phyloP scores from a whole-genome alignment of 1,284 basidiomycete species.

The Termitomyces sp. region DNA sequence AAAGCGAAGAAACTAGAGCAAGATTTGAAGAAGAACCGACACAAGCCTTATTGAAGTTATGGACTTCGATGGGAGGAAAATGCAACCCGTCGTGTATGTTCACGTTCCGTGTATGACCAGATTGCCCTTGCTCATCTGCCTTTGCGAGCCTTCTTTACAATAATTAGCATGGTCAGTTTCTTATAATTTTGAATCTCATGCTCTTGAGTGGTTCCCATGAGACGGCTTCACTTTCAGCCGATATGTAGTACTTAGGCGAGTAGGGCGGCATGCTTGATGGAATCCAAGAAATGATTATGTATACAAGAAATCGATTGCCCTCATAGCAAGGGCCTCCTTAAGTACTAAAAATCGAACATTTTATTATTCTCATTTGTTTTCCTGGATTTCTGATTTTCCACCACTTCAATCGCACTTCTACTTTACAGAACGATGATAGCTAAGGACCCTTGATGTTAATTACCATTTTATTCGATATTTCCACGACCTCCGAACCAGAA shows the following conservation, averaged over 20 bases:
- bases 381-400: too few species aligned
- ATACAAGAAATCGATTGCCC: too few species aligned
- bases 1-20: conserved; percentile 81
- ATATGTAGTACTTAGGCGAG: background rate
- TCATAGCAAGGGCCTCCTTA: too few species aligned
- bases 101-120: conserved; percentile 8
- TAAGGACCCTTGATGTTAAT: too few species aligned
- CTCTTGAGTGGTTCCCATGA: background rate
- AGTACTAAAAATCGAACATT: too few species aligned
- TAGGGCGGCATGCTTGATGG: background rate
- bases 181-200: background rate
- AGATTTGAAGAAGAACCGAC: conserved; percentile 77
- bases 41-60: conserved; percentile 58
- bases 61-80: background rate
- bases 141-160: conserved; percentile 1
- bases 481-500: background rate
- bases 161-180: background rate
- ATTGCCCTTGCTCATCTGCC: conserved; percentile 9
- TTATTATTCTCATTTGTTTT: too few species aligned
- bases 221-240: background rate
- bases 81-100: conserved; percentile 11
- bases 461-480: background rate
- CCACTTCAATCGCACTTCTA: too few species aligned
- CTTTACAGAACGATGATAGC: too few species aligned
- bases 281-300: too few species aligned